A percentile compares a stretch with the other conserved stretches of the same genome.
Conservation (phyloP, 73 alveolate genomes). For the Uronychia setigera region DNA sequence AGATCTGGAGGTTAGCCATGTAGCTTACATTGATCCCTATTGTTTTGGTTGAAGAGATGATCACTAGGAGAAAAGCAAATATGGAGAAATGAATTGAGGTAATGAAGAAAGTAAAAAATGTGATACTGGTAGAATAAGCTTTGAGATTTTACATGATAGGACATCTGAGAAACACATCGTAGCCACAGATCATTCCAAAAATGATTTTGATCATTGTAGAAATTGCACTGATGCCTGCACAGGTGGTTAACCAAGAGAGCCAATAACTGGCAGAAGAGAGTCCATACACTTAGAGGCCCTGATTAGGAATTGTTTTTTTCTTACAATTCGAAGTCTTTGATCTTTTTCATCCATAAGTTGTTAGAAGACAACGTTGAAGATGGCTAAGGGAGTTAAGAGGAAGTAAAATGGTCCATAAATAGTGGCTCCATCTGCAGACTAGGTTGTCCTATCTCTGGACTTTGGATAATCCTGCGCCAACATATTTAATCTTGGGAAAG, state of each 20-base stretch:
- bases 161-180: constrained; percentile 7
- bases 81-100: constrained; percentile 1
- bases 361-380: constrained; percentile 9
- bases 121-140: not conserved
- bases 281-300: constrained; percentile 35
- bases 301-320: not conserved
- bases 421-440: constrained; percentile 8
- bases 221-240: not conserved
- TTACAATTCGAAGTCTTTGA: constrained; percentile 1
- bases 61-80: constrained; percentile 8
- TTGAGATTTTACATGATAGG: not conserved
- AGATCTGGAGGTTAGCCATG: not conserved
- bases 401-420: constrained; percentile 27
- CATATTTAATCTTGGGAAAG: constrained; percentile 5
- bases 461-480: constrained; percentile 14
- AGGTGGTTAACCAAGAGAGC: constrained; percentile 35
- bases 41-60: not conserved
- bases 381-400: constrained; percentile 21
- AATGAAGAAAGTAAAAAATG: constrained; percentile 16
- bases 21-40: constrained; percentile 8
- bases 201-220: constrained; percentile 5
- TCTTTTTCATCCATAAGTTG: constrained; percentile 28
- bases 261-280: constrained; percentile 23
- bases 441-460: constrained; percentile 5
- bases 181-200: constrained; percentile 9